Evolutionary conservation across 192 early-diverging fungal genomes (phyloP), one percentile per base, ranked within the genome.

Genomic region (Coemansia sp.): DNA sequence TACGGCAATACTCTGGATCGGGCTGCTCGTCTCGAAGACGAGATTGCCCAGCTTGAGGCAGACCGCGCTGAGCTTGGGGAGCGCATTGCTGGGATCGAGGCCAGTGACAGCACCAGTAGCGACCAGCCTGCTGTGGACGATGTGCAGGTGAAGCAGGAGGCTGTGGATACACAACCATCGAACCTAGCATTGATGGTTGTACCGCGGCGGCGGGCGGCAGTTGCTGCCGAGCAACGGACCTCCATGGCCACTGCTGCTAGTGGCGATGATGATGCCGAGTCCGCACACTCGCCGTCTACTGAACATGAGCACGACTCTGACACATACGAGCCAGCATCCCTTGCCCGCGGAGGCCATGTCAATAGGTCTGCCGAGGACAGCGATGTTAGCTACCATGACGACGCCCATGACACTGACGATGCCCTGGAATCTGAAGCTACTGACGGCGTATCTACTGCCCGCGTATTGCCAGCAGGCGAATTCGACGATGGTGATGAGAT

Each of bases 401-500:
- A 1, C 1, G 32, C 32, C 1, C 13, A 16, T 16, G 27, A 28
- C 4, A 4, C 27, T 7, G 27, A 28, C n/a, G 40, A 12, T 13
- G 40, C 25, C n/a, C n/a, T 9, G 13, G 42, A 44, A 2, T 12
- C 18, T 23, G 42, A 42, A 20, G 23, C 11, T 35, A 27, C 20
- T 30, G 33, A 20, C 30, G 31, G 31, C 36, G n/a, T 13, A 68
- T 64, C 79, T n/a, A 56, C 18, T n/a, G 50, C 18, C 6, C 7
- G 29, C n/a, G n/a, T n/a, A n/a, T n/a, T n/a, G n/a, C n/a, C n/a
- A n/a, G n/a, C n/a, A n/a, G n/a, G n/a, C n/a, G n/a, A n/a, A 16
- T 44, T 52, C 38, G 63, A 66, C 21, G 56, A 90, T 49, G 88
- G 85, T 13, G 76, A 89, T 45, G 80, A 81, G 21, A 22, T 46